Base-by-base conservation (phyloP, 345 rosid species). In the Euphorbia pulcherrima region DNA sequence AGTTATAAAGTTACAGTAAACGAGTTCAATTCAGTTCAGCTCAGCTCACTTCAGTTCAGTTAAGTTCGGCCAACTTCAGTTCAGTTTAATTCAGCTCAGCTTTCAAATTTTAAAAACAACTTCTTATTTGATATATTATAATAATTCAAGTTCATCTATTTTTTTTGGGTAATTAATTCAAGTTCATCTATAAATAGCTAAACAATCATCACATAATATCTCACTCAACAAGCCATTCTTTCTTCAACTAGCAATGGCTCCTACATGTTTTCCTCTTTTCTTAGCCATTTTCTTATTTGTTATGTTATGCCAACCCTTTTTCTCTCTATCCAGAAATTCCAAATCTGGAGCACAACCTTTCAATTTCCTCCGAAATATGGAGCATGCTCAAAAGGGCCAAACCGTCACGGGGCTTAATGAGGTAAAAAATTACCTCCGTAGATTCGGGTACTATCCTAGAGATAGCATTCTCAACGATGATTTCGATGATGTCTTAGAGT, bases 401-500 rank as follows among this genome's bases (percentile, higher is more conserved):
- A 27, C 8, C 8, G n/a, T 63, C 18, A 17, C 26, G 14, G 54
- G 67, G 2, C 35, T 63, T 18, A 26, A 17, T 7, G 54, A 10
- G 39, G 54, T 63, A 6, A 63, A 46, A 63, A 27, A 63, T 18
- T 63, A 41, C 54, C 55, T 63, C 39, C 3, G 4, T 8, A 63
- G 4, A 16, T 63, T 58, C 5, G 40, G 40, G 30, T 29, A 58
- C 40, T 58, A 58, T 33, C 62, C 40, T 6, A 30, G 20, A 16
- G 23, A 18, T 17, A 21, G 57, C 12, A 53, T 21, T 23, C 57
- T 21, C 14, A 53, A 53, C 11, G 62, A 76, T 6, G 35, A 57
- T 18, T 76, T 72, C 48, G 76, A 72, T n/a, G 70, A 62, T 1
- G 23, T 37, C 10, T 23, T 77, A n/a, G 70, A 72, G 26, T 58